These are phyloP conservation scores for Kwoniella bestiolae DNA, from an alignment of 768 basidiomycete genomes.

Conservation along the genomic window DNA sequence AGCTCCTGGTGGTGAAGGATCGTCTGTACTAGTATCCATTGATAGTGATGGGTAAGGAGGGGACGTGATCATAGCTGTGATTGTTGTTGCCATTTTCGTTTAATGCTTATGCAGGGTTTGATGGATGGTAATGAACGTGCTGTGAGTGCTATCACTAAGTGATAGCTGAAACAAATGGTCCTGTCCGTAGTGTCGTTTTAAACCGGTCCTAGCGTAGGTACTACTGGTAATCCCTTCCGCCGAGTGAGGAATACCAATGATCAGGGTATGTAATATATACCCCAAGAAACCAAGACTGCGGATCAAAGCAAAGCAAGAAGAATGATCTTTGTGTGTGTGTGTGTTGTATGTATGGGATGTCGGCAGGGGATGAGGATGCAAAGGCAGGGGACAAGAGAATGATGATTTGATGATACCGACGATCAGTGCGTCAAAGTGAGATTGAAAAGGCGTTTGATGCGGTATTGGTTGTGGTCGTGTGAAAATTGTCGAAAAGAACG, in stretches of 20 bases:
- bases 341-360: background rate
- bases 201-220: background rate
- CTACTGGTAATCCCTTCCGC: background rate
- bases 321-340: background rate
- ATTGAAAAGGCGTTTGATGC: constrained; percentile 16
- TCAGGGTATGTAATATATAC: background rate
- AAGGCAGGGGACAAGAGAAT: background rate
- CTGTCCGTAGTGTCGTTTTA: constrained; percentile 6
- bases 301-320: background rate
- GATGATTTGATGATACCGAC: background rate
- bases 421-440: constrained; percentile 15
- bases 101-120: background rate
- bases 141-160: background rate
- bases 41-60: background rate
- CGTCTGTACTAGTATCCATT: background rate
- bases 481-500: background rate
- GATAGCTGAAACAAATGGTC: background rate
- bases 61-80: constrained; percentile 10
- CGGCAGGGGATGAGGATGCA: constrained; percentile 11
- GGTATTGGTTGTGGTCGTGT: constrained; percentile 3
- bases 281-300: too few relatives aligned
- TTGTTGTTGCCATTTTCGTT: constrained; percentile 4
- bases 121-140: background rate
- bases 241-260: background rate
- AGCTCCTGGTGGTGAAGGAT: constrained; percentile 14